A percentile compares a stretch with the other conserved stretches of the same genome.
Evolutionary conservation across 441 rosid species (phyloP).

Genomic region (Euphorbia celastroides): DNA sequence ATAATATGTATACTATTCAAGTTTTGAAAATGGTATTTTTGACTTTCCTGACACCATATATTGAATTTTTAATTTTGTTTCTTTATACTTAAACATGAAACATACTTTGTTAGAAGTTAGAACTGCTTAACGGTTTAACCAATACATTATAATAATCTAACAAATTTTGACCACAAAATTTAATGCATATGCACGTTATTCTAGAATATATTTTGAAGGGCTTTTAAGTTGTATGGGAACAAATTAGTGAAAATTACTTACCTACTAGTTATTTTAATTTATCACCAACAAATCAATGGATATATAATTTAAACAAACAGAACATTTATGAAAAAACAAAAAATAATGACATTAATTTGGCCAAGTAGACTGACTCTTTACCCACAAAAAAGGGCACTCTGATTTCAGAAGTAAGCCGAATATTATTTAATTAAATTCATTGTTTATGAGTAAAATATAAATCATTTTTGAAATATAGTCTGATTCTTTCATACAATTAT

Average conservation of each 20-base stretch:
- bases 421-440: background rate
- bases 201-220: too few species aligned
- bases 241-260: background rate
- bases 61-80: too few species aligned
- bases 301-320: background rate
- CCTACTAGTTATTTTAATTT: background rate
- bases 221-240: too few species aligned
- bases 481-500: background rate
- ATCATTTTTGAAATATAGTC: background rate
- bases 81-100: too few species aligned
- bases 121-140: too few species aligned
- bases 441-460: background rate
- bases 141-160: too few species aligned
- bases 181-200: too few species aligned
- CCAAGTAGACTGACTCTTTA: background rate
- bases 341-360: background rate
- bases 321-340: background rate
- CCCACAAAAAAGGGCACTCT: background rate
- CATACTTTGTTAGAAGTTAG: too few species aligned
- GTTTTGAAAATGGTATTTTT: too few species aligned
- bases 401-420: background rate
- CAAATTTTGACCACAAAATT: too few species aligned
- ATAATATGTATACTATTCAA: too few species aligned
- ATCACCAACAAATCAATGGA: background rate
- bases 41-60: too few species aligned